Evolutionary conservation across 768 basidiomycete genomes (phyloP).

Genomic region (Collybia sordida): DNA sequence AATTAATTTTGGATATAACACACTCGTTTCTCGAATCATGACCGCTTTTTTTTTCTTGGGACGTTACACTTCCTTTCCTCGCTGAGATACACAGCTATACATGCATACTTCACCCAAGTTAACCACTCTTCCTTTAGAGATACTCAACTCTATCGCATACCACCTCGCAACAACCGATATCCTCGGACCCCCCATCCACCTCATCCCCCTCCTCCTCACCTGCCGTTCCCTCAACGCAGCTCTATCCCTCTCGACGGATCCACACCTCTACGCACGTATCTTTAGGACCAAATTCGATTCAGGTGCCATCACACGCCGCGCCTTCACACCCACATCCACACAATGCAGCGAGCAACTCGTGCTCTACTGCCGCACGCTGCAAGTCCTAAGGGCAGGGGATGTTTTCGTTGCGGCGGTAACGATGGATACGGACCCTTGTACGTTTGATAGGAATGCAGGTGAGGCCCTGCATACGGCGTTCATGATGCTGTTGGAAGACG

Average conservation of each 20-base stretch:
- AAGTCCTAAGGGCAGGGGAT: slow-evolving; percentile 30
- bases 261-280: slow-evolving; percentile 50
- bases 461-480: slow-evolving; percentile 7
- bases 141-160: slow-evolving; percentile 53
- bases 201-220: slow-evolving; percentile 49
- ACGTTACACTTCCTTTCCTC: too few relatives aligned
- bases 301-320: slow-evolving; percentile 49
- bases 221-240: slow-evolving; percentile 36
- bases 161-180: slow-evolving; percentile 39
- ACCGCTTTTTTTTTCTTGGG: too few relatives aligned
- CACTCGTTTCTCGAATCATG: too few relatives aligned
- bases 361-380: slow-evolving; percentile 37
- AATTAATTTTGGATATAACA: too few relatives aligned
- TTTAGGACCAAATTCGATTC: slow-evolving; percentile 59
- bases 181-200: slow-evolving; percentile 43
- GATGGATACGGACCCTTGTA: neutral
- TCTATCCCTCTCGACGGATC: slow-evolving; percentile 29
- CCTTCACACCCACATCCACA: slow-evolving; percentile 31
- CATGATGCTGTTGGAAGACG: slow-evolving; percentile 45
- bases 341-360: slow-evolving; percentile 36
- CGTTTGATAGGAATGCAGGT: slow-evolving; percentile 2
- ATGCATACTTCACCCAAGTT: neutral
- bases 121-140: slow-evolving; percentile 35
- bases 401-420: slow-evolving; percentile 7
- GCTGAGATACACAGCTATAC: too few relatives aligned